Base-by-base conservation (phyloP, 108 stramenopile species). In the Cyclotella sp. region DNA sequence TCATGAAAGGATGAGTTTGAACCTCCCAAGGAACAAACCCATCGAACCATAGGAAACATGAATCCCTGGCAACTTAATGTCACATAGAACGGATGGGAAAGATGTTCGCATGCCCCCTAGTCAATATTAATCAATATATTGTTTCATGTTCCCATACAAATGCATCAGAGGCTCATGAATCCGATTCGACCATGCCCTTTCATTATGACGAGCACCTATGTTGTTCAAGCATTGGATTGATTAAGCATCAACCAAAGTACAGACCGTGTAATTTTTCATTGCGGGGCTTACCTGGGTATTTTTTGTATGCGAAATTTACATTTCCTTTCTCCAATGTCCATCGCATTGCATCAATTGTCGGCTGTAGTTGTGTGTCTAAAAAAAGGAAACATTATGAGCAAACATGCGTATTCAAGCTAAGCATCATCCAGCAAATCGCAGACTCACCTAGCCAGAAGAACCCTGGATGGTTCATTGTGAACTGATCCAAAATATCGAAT, bases 161-260 rank as follows among this genome's bases (percentile, higher is more conserved):
- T 85, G 75, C 43, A 84, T 41, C 26, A 90, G 46, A 40, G 89
- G 89, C 24, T 55, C 43, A 64, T 88, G 81, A 63, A 91, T 89
- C 21, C 91, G 77, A 52, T 82, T 68, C 30, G 91, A 73, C 91
- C 91, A 91, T 11, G 79, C 88, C 40, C 90, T 68, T 67, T 91
- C 90, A 82, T 91, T 91, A 49, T 91, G 90, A 18, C 90, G 71
- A 16, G 81, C 88, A n/a, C 47, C 47, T 49, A n/a, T 49, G 15
- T 49, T n/a, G 47, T 3, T 49, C 15, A 16, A 16, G n/a, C n/a
- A 49, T 7, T n/a, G 2, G 15, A n/a, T n/a, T n/a, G n/a, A n/a
- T 49, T n/a, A 49, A n/a, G 15, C 47, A n/a, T n/a, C n/a, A n/a
- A n/a, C n/a, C n/a, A n/a, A 49, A 49, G 15, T 49, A 49, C 2